phyloP scores from a whole-genome alignment of 306 rosid genomes.

The Luffa aegyptiaca region DNA sequence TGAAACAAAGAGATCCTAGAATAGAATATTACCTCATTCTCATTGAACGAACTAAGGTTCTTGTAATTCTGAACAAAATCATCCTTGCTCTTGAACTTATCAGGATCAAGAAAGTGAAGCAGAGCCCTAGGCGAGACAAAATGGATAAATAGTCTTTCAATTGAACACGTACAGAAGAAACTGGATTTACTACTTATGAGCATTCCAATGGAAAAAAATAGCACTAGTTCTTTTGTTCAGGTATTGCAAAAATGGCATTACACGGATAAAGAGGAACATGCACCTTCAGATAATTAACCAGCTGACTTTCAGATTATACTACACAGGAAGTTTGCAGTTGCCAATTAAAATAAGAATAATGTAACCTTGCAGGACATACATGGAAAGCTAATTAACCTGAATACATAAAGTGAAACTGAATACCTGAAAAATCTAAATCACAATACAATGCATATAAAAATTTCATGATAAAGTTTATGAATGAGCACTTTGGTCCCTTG shows the following conservation, averaged over 20 bases:
- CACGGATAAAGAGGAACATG: neutral
- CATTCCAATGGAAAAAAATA: neutral
- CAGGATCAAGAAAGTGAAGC: conserved; percentile 89
- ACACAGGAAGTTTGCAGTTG: conserved; percentile 3
- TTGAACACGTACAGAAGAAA: neutral
- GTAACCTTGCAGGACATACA: neutral
- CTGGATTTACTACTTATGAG: neutral
- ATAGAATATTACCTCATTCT: conserved; percentile 60
- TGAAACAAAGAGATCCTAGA: neutral
- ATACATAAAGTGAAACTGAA: neutral
- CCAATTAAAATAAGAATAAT: neutral
- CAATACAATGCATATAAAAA: neutral
- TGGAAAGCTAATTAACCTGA: neutral
- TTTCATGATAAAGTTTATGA: neutral
- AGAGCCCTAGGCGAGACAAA: conserved; percentile 56
- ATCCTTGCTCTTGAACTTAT: conserved; percentile 83
- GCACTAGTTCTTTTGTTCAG: neutral
- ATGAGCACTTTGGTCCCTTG: neutral
- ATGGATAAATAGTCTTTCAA: neutral
- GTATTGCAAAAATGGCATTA: neutral
- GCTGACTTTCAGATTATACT: neutral
- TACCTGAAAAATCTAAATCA: neutral
- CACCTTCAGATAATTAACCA: neutral
- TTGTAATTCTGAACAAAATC: conserved; percentile 94
- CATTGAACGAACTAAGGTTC: conserved; percentile 96